Percentiles rank a stretch among this genome's conserved stretches.
Evolutionary conservation across 2,329 filamentous ascomycete species (phyloP).

Genomic region (Thyridium curvatum): DNA sequence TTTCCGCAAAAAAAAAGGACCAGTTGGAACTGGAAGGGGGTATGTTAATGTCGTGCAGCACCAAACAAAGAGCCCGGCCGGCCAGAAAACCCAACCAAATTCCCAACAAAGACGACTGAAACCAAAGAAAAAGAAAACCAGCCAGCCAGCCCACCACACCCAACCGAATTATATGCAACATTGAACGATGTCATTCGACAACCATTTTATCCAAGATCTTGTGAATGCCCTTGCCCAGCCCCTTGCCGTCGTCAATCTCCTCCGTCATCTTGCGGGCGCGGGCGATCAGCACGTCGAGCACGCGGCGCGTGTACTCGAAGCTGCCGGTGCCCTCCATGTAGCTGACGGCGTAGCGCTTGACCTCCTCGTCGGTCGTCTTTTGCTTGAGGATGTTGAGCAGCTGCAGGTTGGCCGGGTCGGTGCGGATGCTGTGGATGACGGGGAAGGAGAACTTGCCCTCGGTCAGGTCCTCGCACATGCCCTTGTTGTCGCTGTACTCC

Average conservation of each 20-base stretch:
- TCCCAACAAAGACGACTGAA: too few relatives aligned
- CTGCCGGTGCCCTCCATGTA: slow-evolving; percentile 90
- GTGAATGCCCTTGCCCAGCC: slow-evolving; percentile 51
- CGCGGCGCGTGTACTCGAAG: slow-evolving; percentile 76
- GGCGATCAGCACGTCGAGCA: slow-evolving; percentile 56
- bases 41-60: too few relatives aligned
- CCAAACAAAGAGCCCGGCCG: too few relatives aligned
- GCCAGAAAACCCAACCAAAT: too few relatives aligned
- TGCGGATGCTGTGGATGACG: slow-evolving; percentile 85
- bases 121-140: too few relatives aligned
- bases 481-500: slow-evolving; percentile 85
- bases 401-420: slow-evolving; percentile 66
- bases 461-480: slow-evolving; percentile 88
- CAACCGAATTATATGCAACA: too few relatives aligned
- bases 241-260: slow-evolving; percentile 56
- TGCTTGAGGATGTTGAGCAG: slow-evolving; percentile 91
- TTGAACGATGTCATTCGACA: slow-evolving; percentile 11
- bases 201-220: slow-evolving; percentile 65
- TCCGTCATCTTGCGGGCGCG: slow-evolving; percentile 58
- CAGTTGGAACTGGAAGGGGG: too few relatives aligned
- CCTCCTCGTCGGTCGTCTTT: slow-evolving; percentile 76
- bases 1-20: too few relatives aligned
- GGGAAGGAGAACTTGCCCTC: slow-evolving; percentile 97
- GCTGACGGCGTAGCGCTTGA: slow-evolving; percentile 83
- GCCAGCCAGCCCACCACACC: too few relatives aligned